These are phyloP conservation scores for Prunella vulgaris DNA, from an alignment of 257 asterid species.

Conservation along the genomic window DNA sequence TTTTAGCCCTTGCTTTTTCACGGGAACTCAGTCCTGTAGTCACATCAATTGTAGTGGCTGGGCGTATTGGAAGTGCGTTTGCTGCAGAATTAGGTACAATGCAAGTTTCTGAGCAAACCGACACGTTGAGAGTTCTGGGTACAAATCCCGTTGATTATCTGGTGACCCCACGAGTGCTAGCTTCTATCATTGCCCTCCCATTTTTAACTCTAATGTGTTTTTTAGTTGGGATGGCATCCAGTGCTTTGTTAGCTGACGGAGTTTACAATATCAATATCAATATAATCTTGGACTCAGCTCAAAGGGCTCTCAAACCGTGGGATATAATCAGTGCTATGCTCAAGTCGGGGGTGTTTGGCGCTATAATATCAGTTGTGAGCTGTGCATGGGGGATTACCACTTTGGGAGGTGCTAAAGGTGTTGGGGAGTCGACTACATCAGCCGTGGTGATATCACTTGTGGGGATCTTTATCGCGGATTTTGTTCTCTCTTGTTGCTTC, in stretches of 20 bases:
- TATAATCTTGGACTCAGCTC: constrained; percentile 86
- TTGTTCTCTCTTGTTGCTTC: constrained; percentile 76
- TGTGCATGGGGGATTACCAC: constrained; percentile 99
- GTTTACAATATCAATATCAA: constrained; percentile 87
- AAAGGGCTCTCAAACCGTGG: constrained; percentile 76
- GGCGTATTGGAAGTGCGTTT: constrained; percentile 91
- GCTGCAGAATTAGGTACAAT: constrained; percentile 97
- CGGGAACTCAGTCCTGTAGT: constrained; percentile 92
- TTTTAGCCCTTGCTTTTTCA: constrained; percentile 80
- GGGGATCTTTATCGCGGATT: constrained; percentile 86
- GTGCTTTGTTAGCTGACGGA: constrained; percentile 72
- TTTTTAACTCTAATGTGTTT: constrained; percentile 82
- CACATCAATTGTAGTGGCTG: constrained; percentile 88
- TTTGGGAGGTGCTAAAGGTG: constrained; percentile 93
- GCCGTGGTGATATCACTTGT: constrained; percentile 93
- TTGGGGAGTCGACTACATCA: constrained; percentile 92
- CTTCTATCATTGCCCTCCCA: constrained; percentile 73
- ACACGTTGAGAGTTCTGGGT: constrained; percentile 88
- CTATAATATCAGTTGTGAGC: constrained; percentile 81
- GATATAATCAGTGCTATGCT: constrained; percentile 91
- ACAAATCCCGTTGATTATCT: constrained; percentile 84
- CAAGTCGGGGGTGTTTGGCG: constrained; percentile 79
- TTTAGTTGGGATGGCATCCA: constrained; percentile 83
- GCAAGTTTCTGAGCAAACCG: constrained; percentile 99
- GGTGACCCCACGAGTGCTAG: constrained; percentile 85